Percentiles rank a stretch among this genome's conserved stretches.
Evolutionary conservation across 2,329 filamentous ascomycete genomes (phyloP).

Genomic region (Fusarium acutatum): DNA sequence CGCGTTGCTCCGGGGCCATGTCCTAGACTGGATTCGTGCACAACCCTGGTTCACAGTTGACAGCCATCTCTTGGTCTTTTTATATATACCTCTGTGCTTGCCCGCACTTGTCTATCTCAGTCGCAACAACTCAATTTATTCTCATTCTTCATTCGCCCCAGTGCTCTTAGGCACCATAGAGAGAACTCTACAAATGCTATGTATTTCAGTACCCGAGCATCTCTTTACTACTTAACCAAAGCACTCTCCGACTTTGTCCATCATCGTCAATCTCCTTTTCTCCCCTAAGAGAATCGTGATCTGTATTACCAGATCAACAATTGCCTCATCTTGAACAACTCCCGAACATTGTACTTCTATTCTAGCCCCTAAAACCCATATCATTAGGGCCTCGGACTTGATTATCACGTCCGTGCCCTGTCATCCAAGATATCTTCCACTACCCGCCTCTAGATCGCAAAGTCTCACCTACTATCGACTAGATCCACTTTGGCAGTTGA

Average conservation of each 20-base stretch:
- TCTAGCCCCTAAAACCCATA: background rate
- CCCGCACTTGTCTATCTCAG: constrained; percentile 1
- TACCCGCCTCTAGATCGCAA: background rate
- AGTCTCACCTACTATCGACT: background rate
- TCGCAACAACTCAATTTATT: constrained; percentile 1
- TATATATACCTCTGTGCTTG: constrained; percentile 10
- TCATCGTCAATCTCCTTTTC: background rate
- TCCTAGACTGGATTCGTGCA: constrained; percentile 10
- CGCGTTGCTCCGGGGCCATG: constrained; percentile 22
- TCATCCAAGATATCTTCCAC: background rate
- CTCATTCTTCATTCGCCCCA: background rate
- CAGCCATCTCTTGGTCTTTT: background rate
- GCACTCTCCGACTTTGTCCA: background rate
- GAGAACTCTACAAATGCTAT: background rate
- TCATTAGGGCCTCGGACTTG: constrained; percentile 3
- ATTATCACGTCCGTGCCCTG: constrained; percentile 15
- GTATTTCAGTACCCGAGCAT: constrained; percentile 1
- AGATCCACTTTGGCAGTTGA: constrained; percentile 29
- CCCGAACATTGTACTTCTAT: background rate
- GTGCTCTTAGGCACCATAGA: constrained; percentile 27
- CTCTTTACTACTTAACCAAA: background rate
- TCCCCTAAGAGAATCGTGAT: background rate
- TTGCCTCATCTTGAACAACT: constrained; percentile 2
- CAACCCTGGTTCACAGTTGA: constrained; percentile 10
- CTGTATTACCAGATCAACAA: constrained; percentile 28